Evolutionary conservation across 805 yeast genomes (phyloP), one percentile per base, ranked within the genome.

Genomic region (Myxozyma mucilagina): DNA sequence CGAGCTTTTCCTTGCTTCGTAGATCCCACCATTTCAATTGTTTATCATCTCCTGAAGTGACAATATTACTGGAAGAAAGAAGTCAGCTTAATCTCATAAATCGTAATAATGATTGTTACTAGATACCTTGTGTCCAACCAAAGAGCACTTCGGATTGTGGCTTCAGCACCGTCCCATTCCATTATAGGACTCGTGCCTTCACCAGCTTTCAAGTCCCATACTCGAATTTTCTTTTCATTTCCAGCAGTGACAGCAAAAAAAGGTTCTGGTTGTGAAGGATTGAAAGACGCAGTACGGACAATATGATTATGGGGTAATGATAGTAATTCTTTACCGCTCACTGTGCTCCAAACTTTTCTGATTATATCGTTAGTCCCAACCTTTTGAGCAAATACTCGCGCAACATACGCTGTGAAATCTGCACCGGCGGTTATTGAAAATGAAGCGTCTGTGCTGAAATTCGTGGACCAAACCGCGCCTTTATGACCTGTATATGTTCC

Each of bases 401-500:
- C 18, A 2, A 47, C 67, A 20, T 59, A 66, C 69, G 66, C 74
- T 6, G 75, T 55, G 64, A 71, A 73, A 52, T 73, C 76, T 2
- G 76, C 75, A 53, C 75, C 69, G 2, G 74, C 71, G 5, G 75
- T 71, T 16, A 68, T 64, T 5, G 72, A 72, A 29, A 52, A 54
- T 6, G 41, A 31, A 13, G 68, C 72, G 38, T 64, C 66, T 4
- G 62, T 45, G 48, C 69, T 66, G 49, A 73, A 55, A 13, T 69
- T 61, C 10, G 73, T 63, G 42, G 73, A 69, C 74, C 75, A 71
- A 5, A 68, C 70, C 2, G 76, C 73, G 3, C 76, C 76, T 56
- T 72, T 72, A 50, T 73, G 76, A 9, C 76, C 76, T 11, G 71
- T 47, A 45, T 66, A 73, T 1, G 76, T 72, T 32, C 76, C 76